phyloP scores from a whole-genome alignment of 2,329 filamentous ascomycete genomes.

The Cladorrhinum sp. region DNA sequence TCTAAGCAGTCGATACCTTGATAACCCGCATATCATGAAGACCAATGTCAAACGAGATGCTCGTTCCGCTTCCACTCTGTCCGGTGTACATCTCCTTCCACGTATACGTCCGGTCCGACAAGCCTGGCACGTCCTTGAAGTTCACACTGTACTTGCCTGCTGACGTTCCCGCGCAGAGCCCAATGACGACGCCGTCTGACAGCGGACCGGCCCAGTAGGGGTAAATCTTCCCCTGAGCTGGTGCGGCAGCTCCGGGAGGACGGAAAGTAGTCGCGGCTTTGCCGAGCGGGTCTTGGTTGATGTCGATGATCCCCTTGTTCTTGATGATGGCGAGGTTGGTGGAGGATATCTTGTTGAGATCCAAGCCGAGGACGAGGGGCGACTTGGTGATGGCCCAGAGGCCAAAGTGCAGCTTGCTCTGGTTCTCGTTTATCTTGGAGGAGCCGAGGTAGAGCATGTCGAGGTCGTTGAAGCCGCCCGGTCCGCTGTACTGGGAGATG shows the following conservation, averaged over 20 bases:
- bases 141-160: slow-evolving; percentile 42
- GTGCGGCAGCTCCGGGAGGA: slow-evolving; percentile 36
- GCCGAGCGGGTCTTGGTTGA: slow-evolving; percentile 30
- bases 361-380: slow-evolving; percentile 27
- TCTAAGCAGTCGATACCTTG: slow-evolving; percentile 25
- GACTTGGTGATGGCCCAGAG: slow-evolving; percentile 32
- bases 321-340: slow-evolving; percentile 22
- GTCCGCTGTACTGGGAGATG: slow-evolving; percentile 24
- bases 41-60: slow-evolving; percentile 24
- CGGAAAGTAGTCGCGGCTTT: slow-evolving; percentile 27
- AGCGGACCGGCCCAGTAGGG: slow-evolving; percentile 42
- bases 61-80: slow-evolving; percentile 24
- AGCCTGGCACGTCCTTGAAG: slow-evolving; percentile 42
- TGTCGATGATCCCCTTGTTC: slow-evolving; percentile 29
- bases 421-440: slow-evolving; percentile 15
- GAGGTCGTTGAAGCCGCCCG: slow-evolving; percentile 32
- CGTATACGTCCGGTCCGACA: slow-evolving; percentile 36
- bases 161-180: slow-evolving; percentile 39
- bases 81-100: slow-evolving; percentile 37
- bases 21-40: slow-evolving; percentile 29
- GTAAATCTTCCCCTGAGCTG: slow-evolving; percentile 39
- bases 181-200: slow-evolving; percentile 35
- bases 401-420: slow-evolving; percentile 30
- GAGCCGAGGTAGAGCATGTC: slow-evolving; percentile 29
- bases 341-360: slow-evolving; percentile 27